A percentile compares a stretch with the other conserved stretches of the same genome.
Evolutionary conservation across 2,329 filamentous ascomycete genomes (phyloP).

Genomic region (Aspergillus piperis): DNA sequence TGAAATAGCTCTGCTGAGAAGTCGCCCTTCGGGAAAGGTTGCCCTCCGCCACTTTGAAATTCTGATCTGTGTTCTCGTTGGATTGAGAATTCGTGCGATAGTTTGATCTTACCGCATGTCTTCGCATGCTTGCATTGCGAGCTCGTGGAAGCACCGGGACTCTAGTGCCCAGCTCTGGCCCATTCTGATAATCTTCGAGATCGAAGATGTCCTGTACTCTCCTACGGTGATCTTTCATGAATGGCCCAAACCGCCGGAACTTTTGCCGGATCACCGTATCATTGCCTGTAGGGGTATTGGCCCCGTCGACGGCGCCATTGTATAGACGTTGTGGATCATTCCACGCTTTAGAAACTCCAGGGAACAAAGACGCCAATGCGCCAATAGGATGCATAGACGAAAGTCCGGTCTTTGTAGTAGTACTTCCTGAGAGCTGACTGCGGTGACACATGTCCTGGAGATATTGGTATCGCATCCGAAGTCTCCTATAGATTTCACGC

Average conservation of each 20-base stretch:
- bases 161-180: background rate
- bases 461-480: conserved; percentile 2
- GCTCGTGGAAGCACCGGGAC: background rate
- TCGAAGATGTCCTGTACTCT: conserved; percentile 1
- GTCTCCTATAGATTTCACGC: background rate
- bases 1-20: background rate
- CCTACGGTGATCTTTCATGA: background rate
- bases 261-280: background rate
- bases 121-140: background rate
- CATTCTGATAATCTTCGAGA: background rate
- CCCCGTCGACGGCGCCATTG: background rate
- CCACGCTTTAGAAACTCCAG: background rate
- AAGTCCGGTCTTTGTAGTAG: background rate
- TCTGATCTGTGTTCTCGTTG: background rate
- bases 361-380: background rate
- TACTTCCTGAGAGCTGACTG: background rate
- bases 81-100: background rate
- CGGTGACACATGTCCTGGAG: background rate
- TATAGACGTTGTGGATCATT: background rate
- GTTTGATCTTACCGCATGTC: background rate
- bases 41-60: background rate
- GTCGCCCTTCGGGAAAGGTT: background rate
- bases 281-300: background rate
- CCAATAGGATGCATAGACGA: background rate
- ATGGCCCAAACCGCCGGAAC: background rate